Evolutionary conservation across 345 rosid species (phyloP).

Genomic region (Eucalyptus curtisii): DNA sequence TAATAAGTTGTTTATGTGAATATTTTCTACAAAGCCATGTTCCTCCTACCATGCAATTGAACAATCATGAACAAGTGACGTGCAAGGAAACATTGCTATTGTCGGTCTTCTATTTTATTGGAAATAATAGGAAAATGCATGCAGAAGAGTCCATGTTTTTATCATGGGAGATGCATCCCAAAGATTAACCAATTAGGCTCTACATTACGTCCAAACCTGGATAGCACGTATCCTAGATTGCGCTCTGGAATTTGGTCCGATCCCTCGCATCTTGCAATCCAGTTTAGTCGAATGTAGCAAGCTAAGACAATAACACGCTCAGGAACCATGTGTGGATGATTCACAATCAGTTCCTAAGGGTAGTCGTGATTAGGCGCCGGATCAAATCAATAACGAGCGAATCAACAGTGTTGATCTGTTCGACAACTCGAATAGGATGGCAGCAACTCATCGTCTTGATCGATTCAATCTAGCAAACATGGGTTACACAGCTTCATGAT

Average conservation of each 20-base stretch:
- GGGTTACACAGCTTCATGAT: no score
- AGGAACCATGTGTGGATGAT: background rate
- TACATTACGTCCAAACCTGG: background rate
- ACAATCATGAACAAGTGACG: background rate
- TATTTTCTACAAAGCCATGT: background rate
- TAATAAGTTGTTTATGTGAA: no score
- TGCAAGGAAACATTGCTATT: background rate
- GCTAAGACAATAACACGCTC: background rate
- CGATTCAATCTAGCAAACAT: no score
- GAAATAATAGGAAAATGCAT: background rate
- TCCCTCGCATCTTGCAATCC: background rate
- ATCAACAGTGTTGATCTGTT: no score
- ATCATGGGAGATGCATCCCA: background rate
- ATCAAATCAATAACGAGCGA: background rate
- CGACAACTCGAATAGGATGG: background rate
- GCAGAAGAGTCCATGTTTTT: background rate
- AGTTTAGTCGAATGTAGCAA: background rate
- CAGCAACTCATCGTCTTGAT: background rate
- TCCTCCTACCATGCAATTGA: background rate
- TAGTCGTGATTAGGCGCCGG: rapidly evolving
- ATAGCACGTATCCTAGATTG: background rate
- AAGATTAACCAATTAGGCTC: background rate
- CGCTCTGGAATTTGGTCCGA: background rate
- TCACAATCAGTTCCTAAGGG: background rate
- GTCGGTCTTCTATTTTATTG: background rate